Base-by-base conservation (phyloP, 2,329 filamentous ascomycete genomes). In the Fusarium fujikuroi region DNA sequence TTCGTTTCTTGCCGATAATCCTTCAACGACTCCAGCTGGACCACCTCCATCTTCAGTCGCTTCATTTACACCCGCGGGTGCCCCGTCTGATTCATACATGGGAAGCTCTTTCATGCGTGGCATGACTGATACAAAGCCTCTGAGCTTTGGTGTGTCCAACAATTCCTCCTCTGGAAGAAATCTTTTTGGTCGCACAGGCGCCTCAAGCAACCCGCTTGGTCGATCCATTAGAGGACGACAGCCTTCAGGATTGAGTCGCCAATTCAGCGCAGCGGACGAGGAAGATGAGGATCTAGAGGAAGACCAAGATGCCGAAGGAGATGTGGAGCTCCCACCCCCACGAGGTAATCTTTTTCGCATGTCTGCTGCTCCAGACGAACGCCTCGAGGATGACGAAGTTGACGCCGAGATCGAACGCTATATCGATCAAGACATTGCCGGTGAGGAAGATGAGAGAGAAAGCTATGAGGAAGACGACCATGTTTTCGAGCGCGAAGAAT, bases 11-110 rank as follows among this genome's bases (percentile, higher is more conserved):
- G 84, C 79, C 66, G 82, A 85, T 14, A 81, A 84, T 56, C 86
- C 87, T 11, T 86, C 87, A 42, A 89, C 86, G 5, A 89, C 88
- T 4, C 87, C 88, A 9, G 85, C 84, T 23, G 87, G 84, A 0
- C 84, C 85, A 34, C 86, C 87, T 15, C 86, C 87, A 21, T 87
- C 88, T 34, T 87, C 87, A 12, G 83, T 84, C 14, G 84, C 85
- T 9, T 88, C 87, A 47, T 89, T 89, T 79, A 89, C 88, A 3
- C 87, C 88, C 3, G 83, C 84, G 21, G 89, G 89, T 63, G 87
- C 87, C 21, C 88, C 88, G 1, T 87, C 88, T 28, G 86, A 84
- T 36, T 87, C 86, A 18, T 89, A 84, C 74, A 79, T 90, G 42
- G 85, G 87, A 63, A 89, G 87, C 80, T 89, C 88, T 42, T 84